phyloP scores from a whole-genome alignment of 257 asterid species.

The Capsicum rhomboideum region DNA sequence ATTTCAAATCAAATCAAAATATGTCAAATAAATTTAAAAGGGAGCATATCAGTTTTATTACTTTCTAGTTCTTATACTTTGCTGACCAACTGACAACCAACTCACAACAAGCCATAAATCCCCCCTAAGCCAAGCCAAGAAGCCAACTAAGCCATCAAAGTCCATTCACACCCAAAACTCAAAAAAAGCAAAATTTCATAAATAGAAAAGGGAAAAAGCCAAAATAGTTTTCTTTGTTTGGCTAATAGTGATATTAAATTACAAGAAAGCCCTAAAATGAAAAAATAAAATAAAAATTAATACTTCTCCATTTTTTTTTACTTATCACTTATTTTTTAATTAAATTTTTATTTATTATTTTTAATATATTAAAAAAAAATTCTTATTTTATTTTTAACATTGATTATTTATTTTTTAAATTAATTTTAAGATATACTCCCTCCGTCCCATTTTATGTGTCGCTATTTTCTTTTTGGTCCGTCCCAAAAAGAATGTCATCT shows the following conservation, averaged over 20 bases:
- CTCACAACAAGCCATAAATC: neutral
- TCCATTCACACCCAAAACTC: neutral
- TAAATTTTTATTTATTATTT: too few relatives aligned
- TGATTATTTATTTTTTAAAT: too few relatives aligned
- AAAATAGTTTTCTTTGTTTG: neutral
- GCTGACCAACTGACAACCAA: constrained; percentile 4
- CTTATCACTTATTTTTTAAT: too few relatives aligned
- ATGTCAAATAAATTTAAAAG: too few relatives aligned
- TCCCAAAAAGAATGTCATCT: too few relatives aligned
- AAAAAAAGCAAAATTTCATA: neutral
- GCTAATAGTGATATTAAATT: neutral
- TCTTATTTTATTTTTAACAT: too few relatives aligned
- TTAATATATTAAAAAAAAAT: too few relatives aligned
- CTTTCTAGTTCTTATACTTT: neutral
- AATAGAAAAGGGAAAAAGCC: neutral
- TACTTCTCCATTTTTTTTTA: too few relatives aligned
- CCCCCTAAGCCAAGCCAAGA: constrained; percentile 10
- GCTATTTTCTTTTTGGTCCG: too few relatives aligned
- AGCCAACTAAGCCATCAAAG: constrained; percentile 4
- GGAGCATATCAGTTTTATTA: neutral
- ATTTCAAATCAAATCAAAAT: too few relatives aligned
- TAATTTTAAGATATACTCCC: too few relatives aligned
- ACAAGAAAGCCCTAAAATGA: neutral
- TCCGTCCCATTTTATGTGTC: too few relatives aligned
- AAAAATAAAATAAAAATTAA: neutral